These are phyloP conservation scores for Cercospora sp. DNA, from an alignment of 2,329 filamentous ascomycete species.

Conservation along the genomic window DNA sequence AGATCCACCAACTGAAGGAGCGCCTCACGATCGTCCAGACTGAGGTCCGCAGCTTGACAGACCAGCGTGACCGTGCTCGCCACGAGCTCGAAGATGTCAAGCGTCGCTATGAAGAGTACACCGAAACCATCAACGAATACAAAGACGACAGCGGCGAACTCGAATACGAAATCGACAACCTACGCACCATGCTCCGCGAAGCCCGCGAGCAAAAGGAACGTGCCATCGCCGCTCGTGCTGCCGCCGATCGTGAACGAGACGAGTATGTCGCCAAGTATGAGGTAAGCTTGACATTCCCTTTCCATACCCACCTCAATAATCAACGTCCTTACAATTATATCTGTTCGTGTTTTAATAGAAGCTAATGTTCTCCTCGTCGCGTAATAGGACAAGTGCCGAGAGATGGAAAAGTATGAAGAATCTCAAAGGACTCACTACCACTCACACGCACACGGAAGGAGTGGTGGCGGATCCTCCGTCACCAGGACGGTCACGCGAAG, in stretches of 20 bases:
- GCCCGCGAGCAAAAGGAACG: constrained; percentile 36
- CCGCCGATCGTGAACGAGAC: constrained; percentile 34
- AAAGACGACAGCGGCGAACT: constrained; percentile 30
- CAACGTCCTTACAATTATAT: too few species aligned
- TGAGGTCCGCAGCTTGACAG: constrained; percentile 28
- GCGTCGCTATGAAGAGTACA: constrained; percentile 33
- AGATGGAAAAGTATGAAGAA: constrained; percentile 33
- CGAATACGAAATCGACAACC: constrained; percentile 35
- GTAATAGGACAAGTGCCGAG: constrained; percentile 30
- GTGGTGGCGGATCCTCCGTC: constrained; percentile 3
- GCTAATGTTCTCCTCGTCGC: constrained; percentile 7
- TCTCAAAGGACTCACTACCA: constrained; percentile 18
- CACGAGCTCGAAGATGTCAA: constrained; percentile 31
- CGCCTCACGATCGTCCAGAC: constrained; percentile 29
- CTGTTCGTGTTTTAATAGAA: too few species aligned
- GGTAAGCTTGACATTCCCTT: constrained; percentile 5
- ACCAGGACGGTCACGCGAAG: constrained; percentile 15
- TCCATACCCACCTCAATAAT: background rate
- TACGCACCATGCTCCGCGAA: constrained; percentile 32
- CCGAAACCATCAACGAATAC: constrained; percentile 31
- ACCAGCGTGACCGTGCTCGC: constrained; percentile 29
- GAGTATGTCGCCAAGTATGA: constrained; percentile 28
- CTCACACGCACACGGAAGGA: constrained; percentile 15
- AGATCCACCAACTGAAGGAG: constrained; percentile 33
- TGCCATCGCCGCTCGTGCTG: constrained; percentile 33